Evolutionary conservation across 1,284 basidiomycete species (phyloP).

Genomic region (Crocinoboletus sp.): DNA sequence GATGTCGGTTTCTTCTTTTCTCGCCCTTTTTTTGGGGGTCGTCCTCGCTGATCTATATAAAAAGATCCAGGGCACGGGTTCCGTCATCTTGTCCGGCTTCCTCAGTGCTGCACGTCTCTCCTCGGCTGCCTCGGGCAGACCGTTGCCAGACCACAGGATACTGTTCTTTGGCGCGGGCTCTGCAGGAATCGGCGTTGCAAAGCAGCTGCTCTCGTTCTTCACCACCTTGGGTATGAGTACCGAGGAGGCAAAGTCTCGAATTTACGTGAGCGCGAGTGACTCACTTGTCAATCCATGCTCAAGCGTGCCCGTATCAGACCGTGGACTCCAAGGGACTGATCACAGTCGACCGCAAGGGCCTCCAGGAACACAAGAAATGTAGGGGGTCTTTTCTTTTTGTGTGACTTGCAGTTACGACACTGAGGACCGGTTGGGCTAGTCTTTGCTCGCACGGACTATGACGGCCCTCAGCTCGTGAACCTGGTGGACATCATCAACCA

Average conservation of each 20-base stretch:
- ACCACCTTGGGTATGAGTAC: conserved; percentile 57
- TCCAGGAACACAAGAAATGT: conserved; percentile 75
- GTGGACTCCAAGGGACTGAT: conserved; percentile 78
- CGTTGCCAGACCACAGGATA: conserved; percentile 68
- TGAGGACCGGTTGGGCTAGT: conserved; percentile 34
- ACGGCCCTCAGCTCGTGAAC: conserved; percentile 56
- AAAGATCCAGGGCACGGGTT: conserved; percentile 64
- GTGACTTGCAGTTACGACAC: background rate
- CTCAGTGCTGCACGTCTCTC: conserved; percentile 70
- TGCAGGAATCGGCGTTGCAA: conserved; percentile 77
- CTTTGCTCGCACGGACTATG: conserved; percentile 70
- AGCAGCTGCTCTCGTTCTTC: conserved; percentile 75
- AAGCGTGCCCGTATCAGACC: conserved; percentile 35
- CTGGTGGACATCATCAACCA: conserved; percentile 70
- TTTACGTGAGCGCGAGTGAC: conserved; percentile 51
- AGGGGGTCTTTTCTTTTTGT: conserved; percentile 6
- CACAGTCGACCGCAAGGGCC: conserved; percentile 56
- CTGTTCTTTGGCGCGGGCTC: conserved; percentile 80
- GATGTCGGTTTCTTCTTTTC: conserved; percentile 47
- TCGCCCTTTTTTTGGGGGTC: conserved; percentile 1
- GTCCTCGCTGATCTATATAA: conserved; percentile 9
- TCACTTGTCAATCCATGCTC: conserved; percentile 7
- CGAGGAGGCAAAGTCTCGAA: conserved; percentile 62
- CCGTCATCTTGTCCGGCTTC: conserved; percentile 78
- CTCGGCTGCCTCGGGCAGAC: conserved; percentile 54